Percentiles rank a stretch among this genome's conserved stretches.
Evolutionary conservation across 2,329 filamentous ascomycete species (phyloP).

Genomic region (Fusarium cyanostomum): DNA sequence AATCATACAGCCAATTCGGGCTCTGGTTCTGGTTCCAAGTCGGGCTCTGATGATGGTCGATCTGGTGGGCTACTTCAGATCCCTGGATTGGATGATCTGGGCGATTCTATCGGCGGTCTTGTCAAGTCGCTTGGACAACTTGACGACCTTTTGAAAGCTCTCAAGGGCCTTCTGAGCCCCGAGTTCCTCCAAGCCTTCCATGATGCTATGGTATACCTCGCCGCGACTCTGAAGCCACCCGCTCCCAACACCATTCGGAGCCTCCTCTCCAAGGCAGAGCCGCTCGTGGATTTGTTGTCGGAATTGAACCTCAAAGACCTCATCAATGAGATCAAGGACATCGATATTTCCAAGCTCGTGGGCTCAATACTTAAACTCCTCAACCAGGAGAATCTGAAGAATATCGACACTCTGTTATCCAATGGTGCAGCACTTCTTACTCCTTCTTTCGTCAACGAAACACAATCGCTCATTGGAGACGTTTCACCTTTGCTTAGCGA

Average conservation of each 20-base stretch:
- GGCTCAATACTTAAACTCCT: slow-evolving; percentile 45
- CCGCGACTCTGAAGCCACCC: slow-evolving; percentile 51
- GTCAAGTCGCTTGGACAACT: slow-evolving; percentile 37
- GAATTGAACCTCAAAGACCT: slow-evolving; percentile 49
- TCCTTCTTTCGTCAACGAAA: slow-evolving; percentile 33
- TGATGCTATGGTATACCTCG: slow-evolving; percentile 54
- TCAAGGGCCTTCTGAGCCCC: slow-evolving; percentile 46
- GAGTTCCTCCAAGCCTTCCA: slow-evolving; percentile 54
- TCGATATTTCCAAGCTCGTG: slow-evolving; percentile 46
- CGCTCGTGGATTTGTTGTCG: slow-evolving; percentile 44
- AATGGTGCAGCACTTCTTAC: slow-evolving; percentile 52
- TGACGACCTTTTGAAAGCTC: slow-evolving; percentile 40
- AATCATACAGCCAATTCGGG: slow-evolving; percentile 21
- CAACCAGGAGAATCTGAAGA: slow-evolving; percentile 45
- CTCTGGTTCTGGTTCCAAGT: neutral
- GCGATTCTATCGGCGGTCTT: slow-evolving; percentile 28
- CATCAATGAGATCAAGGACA: slow-evolving; percentile 44
- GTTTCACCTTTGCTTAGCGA: slow-evolving; percentile 47
- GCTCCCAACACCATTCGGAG: slow-evolving; percentile 45
- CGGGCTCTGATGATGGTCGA: neutral
- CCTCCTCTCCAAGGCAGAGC: slow-evolving; percentile 42
- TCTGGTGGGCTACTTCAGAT: slow-evolving; percentile 7
- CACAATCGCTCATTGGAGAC: slow-evolving; percentile 37
- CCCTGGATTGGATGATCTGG: slow-evolving; percentile 33
- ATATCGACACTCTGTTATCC: slow-evolving; percentile 47